These are phyloP conservation scores for Trichoderma brevicompactum DNA, from an alignment of 2,329 filamentous ascomycete genomes.

Conservation along the genomic window DNA sequence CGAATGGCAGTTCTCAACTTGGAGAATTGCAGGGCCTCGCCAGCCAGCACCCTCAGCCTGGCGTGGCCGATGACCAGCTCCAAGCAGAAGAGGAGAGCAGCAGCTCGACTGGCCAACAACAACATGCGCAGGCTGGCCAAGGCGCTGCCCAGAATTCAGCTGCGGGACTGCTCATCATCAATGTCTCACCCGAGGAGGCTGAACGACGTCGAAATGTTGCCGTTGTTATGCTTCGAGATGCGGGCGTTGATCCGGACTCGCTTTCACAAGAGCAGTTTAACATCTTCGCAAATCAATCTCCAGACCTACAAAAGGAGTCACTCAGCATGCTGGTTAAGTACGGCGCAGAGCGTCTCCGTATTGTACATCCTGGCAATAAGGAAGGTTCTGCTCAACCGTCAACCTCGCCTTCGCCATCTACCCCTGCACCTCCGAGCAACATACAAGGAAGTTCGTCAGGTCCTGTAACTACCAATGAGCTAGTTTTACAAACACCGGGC, in stretches of 20 bases:
- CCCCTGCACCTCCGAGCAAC: conserved; percentile 30
- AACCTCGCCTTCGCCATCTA: conserved; percentile 35
- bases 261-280: conserved; percentile 60
- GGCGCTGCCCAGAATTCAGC: conserved; percentile 29
- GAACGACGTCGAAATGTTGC: conserved; percentile 56
- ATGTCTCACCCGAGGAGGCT: conserved; percentile 51
- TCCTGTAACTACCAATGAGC: conserved; percentile 41
- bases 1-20: not conserved
- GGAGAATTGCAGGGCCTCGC: not conserved
- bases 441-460: conserved; percentile 35
- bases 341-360: conserved; percentile 60
- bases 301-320: conserved; percentile 58
- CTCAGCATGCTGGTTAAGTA: conserved; percentile 61
- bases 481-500: conserved; percentile 36
- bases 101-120: not conserved
- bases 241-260: conserved; percentile 56
- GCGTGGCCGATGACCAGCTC: conserved; percentile 15
- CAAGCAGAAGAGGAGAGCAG: conserved; percentile 22
- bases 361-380: conserved; percentile 56
- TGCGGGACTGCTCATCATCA: conserved; percentile 35
- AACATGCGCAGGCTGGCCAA: conserved; percentile 19
- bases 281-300: conserved; percentile 64
- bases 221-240: conserved; percentile 50
- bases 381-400: conserved; percentile 40
- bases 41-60: not conserved